Base-by-base conservation (phyloP, 306 rosid genomes). In the Ormosia semicastrata region DNA sequence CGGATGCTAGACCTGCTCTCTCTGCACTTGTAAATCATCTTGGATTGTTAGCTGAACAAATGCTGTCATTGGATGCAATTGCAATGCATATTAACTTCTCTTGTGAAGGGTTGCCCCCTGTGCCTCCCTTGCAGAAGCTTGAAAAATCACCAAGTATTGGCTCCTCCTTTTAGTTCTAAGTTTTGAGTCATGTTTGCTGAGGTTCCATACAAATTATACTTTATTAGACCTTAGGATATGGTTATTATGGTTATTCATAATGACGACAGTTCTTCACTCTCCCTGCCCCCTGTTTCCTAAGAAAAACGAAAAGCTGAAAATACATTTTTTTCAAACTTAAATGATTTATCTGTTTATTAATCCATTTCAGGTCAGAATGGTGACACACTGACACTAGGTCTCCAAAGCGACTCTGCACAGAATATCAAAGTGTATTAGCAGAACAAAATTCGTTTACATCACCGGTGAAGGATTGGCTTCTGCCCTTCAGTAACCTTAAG, bases 51-150 rank as follows among this genome's bases (percentile, higher is more conserved):
- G n/a, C 98, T 41, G 99, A 95, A 85, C 99, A 98, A 11, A 95
- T 95, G 99, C 98, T 92, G 60, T 93, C 99, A 47, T 79, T 95
- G 85, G 99, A 95, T 90, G 97, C 91, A 81, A 95, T 95, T 47
- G 90, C 97, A 58, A 73, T 84, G 77, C 92, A 87, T 12, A 88
- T 89, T 64, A 93, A 90, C 83, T 95, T 95, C 86, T 84, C 97
- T 80, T 91, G 90, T 85, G 93, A 88, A 65, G 97, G 92, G 67
- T 76, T 88, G 67, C 95, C 97, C 3, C 88, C 91, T 29, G 84
- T 86, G 85, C 90, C 96, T 78, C 82, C 86, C 65, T 78, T 87
- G 74, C 98, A 88, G 59, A 95, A 90, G 91, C 89, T 83, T 52
- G 99, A 93, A 85, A 66, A 83, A 57, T 80, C 85, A 52, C 92